Evolutionary conservation across 768 basidiomycete species (phyloP).

Genomic region (Suillus subaureus): DNA sequence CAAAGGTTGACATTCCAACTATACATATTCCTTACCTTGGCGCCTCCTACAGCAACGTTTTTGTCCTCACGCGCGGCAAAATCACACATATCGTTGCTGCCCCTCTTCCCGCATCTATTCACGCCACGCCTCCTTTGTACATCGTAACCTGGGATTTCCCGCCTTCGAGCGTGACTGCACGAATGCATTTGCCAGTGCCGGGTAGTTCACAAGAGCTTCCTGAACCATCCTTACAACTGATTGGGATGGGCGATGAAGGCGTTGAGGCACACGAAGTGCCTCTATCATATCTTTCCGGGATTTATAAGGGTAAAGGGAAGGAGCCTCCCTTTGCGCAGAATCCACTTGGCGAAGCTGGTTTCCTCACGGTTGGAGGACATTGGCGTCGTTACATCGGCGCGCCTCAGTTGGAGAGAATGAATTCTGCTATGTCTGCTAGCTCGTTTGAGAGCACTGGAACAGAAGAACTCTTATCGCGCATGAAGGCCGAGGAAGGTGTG

Average conservation of each 20-base stretch:
- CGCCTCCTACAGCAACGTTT: slow-evolving; percentile 43
- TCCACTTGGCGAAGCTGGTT: slow-evolving; percentile 63
- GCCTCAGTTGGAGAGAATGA: slow-evolving; percentile 43
- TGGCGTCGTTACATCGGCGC: slow-evolving; percentile 43
- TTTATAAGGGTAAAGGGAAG: slow-evolving; percentile 47
- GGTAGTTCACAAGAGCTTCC: slow-evolving; percentile 19
- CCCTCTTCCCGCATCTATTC: slow-evolving; percentile 61
- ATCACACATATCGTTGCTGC: slow-evolving; percentile 67
- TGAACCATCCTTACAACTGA: slow-evolving; percentile 60
- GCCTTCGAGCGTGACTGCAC: slow-evolving; percentile 56
- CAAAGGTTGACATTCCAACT: slow-evolving; percentile 27
- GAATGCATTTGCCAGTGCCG: slow-evolving; percentile 44
- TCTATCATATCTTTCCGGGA: slow-evolving; percentile 45
- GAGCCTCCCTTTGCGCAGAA: slow-evolving; percentile 55
- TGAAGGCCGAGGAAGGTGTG: slow-evolving; percentile 62
- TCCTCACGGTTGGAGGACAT: slow-evolving; percentile 47
- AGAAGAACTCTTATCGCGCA: slow-evolving; percentile 46
- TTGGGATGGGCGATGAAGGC: slow-evolving; percentile 70
- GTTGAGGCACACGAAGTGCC: slow-evolving; percentile 74
- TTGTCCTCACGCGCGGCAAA: slow-evolving; percentile 70
- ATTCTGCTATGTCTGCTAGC: slow-evolving; percentile 43
- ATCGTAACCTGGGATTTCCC: slow-evolving; percentile 58
- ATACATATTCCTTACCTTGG: slow-evolving; percentile 20
- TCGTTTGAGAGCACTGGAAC: slow-evolving; percentile 57
- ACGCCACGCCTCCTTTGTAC: slow-evolving; percentile 51